phyloP scores from a whole-genome alignment of 2,329 filamentous ascomycete genomes.

The Fusarium sp. region DNA sequence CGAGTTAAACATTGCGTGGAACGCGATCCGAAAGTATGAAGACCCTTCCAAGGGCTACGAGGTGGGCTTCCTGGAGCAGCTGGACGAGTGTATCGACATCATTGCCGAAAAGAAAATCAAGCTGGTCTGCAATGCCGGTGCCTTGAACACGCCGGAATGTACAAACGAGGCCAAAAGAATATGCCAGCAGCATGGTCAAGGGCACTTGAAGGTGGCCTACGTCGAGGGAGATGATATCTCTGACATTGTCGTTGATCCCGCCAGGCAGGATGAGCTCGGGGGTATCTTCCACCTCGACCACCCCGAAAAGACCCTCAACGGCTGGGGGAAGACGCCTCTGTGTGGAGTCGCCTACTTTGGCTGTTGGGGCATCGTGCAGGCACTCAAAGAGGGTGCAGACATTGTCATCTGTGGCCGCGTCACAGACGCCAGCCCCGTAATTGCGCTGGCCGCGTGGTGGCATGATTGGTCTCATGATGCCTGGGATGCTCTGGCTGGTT shows the following conservation, averaged over 20 bases:
- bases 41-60: no score
- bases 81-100: no score
- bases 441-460: conserved; percentile 20
- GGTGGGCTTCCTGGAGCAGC: no score
- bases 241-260: no score
- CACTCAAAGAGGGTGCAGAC: neutral
- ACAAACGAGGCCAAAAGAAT: no score
- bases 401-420: neutral
- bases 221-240: no score
- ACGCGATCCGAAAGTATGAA: no score
- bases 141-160: neutral
- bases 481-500: conserved; percentile 13
- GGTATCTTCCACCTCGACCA: neutral
- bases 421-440: neutral
- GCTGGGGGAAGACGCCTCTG: neutral
- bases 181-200: neutral
- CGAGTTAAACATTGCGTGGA: no score
- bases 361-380: neutral
- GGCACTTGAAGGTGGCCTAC: neutral
- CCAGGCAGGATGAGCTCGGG: no score
- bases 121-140: neutral
- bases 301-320: neutral
- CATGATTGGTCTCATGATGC: conserved; percentile 12
- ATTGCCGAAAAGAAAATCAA: neutral
- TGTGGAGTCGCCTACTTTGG: neutral